A percentile compares a stretch with the other conserved stretches of the same genome.
phyloP scores from a whole-genome alignment of 2,329 filamentous ascomycete genomes.

The Alternaria rosae region DNA sequence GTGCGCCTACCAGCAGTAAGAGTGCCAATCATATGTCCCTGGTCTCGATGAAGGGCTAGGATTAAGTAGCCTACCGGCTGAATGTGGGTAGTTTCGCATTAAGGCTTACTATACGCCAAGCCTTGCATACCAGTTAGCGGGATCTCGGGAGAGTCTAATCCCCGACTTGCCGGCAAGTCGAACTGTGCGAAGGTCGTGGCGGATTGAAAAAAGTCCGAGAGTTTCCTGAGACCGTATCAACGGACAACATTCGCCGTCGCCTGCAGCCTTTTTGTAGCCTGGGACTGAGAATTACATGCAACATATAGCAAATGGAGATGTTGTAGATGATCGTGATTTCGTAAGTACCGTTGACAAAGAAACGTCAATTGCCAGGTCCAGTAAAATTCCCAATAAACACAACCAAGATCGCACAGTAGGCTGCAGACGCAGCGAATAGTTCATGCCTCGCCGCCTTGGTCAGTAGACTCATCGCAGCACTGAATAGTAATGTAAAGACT shows the following conservation, averaged over 20 bases:
- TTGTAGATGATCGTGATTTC: background rate
- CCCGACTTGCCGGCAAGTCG: background rate
- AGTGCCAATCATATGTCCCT: background rate
- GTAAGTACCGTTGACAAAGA: background rate
- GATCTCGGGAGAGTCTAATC: background rate
- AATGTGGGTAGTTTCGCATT: background rate
- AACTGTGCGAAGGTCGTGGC: background rate
- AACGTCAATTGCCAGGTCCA: constrained; percentile 37
- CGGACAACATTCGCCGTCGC: background rate
- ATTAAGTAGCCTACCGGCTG: background rate
- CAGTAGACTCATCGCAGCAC: constrained; percentile 48
- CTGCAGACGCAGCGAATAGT: constrained; percentile 49
- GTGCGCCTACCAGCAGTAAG: background rate
- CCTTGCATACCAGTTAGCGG: background rate
- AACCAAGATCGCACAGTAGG: constrained; percentile 51
- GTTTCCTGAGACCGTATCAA: background rate
- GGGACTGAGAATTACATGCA: background rate
- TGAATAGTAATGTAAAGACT: constrained; percentile 52
- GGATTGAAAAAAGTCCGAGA: background rate
- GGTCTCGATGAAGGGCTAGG: background rate
- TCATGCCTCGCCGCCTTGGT: constrained; percentile 49
- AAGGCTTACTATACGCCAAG: background rate
- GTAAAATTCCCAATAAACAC: constrained; percentile 53
- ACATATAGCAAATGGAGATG: background rate
- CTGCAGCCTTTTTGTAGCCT: background rate